Percentiles rank a stretch among this genome's conserved stretches.
phyloP scores from a whole-genome alignment of 2,329 filamentous ascomycete species.

The Diaporthe vexans region DNA sequence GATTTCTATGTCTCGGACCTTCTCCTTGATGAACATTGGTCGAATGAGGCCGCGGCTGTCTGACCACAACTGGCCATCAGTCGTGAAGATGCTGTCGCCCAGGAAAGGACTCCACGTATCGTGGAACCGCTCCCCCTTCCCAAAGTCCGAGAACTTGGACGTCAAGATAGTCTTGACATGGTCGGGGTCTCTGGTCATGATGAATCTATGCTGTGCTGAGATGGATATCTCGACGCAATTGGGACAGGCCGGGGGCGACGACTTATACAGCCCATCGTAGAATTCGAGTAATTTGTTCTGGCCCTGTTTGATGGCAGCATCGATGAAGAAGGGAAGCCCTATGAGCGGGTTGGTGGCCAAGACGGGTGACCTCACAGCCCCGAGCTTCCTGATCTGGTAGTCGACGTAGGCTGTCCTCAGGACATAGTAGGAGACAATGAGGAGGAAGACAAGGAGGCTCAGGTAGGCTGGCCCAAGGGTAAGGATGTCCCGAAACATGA shows the following conservation, averaged over 20 bases:
- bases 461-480: slow-evolving; percentile 34
- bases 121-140: slow-evolving; percentile 60
- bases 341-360: slow-evolving; percentile 53
- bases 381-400: slow-evolving; percentile 49
- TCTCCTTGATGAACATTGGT: slow-evolving; percentile 65
- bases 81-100: slow-evolving; percentile 70
- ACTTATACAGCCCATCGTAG: slow-evolving; percentile 49
- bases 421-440: slow-evolving; percentile 43
- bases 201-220: slow-evolving; percentile 51
- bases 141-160: slow-evolving; percentile 69
- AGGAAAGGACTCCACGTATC: slow-evolving; percentile 61
- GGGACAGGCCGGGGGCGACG: slow-evolving; percentile 50
- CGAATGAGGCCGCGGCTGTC: slow-evolving; percentile 66
- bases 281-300: slow-evolving; percentile 51
- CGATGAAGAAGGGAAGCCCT: slow-evolving; percentile 50
- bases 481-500: slow-evolving; percentile 39
- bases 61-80: slow-evolving; percentile 67
- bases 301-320: slow-evolving; percentile 48
- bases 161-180: slow-evolving; percentile 71
- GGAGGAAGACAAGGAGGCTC: slow-evolving; percentile 31
- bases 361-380: slow-evolving; percentile 51
- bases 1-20: slow-evolving; percentile 64
- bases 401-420: slow-evolving; percentile 46
- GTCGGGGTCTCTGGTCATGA: slow-evolving; percentile 66
- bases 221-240: slow-evolving; percentile 55